Conservation (phyloP, 768 basidiomycete species). For the Arthromyces matolae region DNA sequence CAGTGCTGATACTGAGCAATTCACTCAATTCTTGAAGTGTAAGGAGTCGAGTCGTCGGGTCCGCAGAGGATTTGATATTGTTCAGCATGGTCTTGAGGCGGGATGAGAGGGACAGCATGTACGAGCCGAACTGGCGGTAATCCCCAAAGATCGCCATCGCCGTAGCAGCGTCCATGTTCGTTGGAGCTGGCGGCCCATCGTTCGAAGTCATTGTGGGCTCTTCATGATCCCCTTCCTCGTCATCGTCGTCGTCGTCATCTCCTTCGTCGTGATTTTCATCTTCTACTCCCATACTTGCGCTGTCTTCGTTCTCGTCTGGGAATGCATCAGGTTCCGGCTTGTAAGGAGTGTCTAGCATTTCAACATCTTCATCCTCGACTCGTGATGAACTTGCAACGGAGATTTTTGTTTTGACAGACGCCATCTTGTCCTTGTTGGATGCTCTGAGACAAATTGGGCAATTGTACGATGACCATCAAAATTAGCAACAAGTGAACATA, state of each 20-base stretch:
- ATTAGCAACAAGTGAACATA: constrained; percentile 25
- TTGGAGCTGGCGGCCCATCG: constrained; percentile 42
- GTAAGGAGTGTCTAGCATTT: constrained; percentile 69
- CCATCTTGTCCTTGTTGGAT: constrained; percentile 55
- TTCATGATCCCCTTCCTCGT: constrained; percentile 42
- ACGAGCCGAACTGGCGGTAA: constrained; percentile 86
- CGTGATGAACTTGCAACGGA: constrained; percentile 61
- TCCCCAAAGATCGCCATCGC: constrained; percentile 83
- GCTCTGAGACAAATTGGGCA: constrained; percentile 37
- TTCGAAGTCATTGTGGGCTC: constrained; percentile 32
- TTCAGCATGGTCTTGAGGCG: constrained; percentile 88
- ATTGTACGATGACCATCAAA: too few relatives aligned
- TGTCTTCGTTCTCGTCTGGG: constrained; percentile 34
- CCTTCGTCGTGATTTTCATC: constrained; percentile 45
- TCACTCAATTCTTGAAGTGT: constrained; percentile 95
- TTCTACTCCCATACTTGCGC: constrained; percentile 36
- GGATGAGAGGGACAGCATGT: constrained; percentile 84
- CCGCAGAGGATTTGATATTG: constrained; percentile 82
- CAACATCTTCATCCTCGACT: constrained; percentile 66
- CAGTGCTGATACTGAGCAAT: constrained; percentile 91
- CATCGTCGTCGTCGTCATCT: constrained; percentile 36
- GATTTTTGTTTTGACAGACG: constrained; percentile 55
- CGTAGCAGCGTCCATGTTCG: constrained; percentile 62
- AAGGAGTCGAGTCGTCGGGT: constrained; percentile 80
- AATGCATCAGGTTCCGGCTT: constrained; percentile 47